A percentile compares a stretch with the other conserved stretches of the same genome.
These are phyloP conservation scores for Candida wancherniae DNA, from an alignment of 805 yeast genomes.

Conservation along the genomic window DNA sequence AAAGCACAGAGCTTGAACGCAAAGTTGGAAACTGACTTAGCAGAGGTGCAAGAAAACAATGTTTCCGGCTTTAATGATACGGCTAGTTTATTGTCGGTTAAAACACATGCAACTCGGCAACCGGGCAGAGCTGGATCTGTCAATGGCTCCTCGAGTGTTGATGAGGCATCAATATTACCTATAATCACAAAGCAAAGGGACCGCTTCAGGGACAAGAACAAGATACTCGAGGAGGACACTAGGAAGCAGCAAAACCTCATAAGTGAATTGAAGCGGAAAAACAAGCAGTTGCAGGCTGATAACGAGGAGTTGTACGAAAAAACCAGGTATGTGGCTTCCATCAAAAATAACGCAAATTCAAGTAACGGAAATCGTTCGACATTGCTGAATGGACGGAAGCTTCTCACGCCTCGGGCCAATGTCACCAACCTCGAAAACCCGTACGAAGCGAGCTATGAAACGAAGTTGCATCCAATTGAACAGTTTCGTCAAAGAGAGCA, in stretches of 20 bases:
- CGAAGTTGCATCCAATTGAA: constrained; percentile 76
- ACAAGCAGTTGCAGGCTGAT: constrained; percentile 61
- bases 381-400: constrained; percentile 8
- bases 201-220: constrained; percentile 77
- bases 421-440: constrained; percentile 47
- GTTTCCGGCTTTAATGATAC: constrained; percentile 48
- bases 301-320: constrained; percentile 78
- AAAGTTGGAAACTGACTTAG: constrained; percentile 71
- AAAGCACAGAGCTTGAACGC: constrained; percentile 44
- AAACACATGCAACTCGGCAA: constrained; percentile 30
- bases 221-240: constrained; percentile 78
- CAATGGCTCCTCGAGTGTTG: constrained; percentile 35
- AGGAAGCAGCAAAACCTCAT: constrained; percentile 52
- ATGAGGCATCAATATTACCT: constrained; percentile 59
- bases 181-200: constrained; percentile 94
- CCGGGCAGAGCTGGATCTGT: constrained; percentile 16
- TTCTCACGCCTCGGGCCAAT: constrained; percentile 30
- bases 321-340: constrained; percentile 60
- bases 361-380: constrained; percentile 7
- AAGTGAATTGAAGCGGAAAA: constrained; percentile 59
- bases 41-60: constrained; percentile 44
- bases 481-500: constrained; percentile 74
- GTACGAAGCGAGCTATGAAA: constrained; percentile 65
- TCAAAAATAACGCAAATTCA: constrained; percentile 27
- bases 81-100: constrained; percentile 64